Evolutionary conservation across 306 rosid species (phyloP), one percentile per base, ranked within the genome.

Genomic region (Medicago arabica): DNA sequence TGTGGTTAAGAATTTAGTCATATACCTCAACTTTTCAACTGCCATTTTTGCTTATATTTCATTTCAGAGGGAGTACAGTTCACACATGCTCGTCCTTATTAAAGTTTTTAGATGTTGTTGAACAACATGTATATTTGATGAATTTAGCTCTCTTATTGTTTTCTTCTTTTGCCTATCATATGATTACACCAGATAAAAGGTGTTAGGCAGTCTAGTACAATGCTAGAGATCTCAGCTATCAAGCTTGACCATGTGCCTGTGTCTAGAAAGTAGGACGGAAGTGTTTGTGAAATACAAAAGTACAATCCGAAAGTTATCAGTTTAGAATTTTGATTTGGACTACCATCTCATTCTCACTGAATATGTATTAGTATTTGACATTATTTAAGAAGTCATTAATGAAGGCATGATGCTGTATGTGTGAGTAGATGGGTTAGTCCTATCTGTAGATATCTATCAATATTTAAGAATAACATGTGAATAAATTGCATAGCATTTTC

Each of bases 121-220:
- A 23, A 57, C 70, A 25, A 12, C 40, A 46, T 72, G 11, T 10
- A 16, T 40, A 28, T 60, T 28, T 8, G 43, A 71, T 55, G 62
- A 59, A n/a, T 41, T 81, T 11, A 11, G 41, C 28, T 12, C 65
- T 71, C 55, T 7, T 63, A 39, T 60, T 66, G 43, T 21, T 60
- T 79, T 14, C 28, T 58, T 2, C 5, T 63, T 16, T 50, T 51
- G 57, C 10, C 57, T 36, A n/a, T 58, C 63, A 12, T 12, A 9
- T 40, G 43, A 77, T 46, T 43, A 55, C 65, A 64, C 47, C 49
- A 9, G 38, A 64, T 67, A 9, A 19, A 78, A 78, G 43, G 38
- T 66, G 49, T 17, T 67, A 6, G 21, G 38, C 8, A 43, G 55
- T 58, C 71, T 71, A 71, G 67, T 62, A 34, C 44, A 15, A 7